These are phyloP conservation scores for Rhizopogon vesiculosus DNA, from an alignment of 768 basidiomycete genomes.

Conservation along the genomic window DNA sequence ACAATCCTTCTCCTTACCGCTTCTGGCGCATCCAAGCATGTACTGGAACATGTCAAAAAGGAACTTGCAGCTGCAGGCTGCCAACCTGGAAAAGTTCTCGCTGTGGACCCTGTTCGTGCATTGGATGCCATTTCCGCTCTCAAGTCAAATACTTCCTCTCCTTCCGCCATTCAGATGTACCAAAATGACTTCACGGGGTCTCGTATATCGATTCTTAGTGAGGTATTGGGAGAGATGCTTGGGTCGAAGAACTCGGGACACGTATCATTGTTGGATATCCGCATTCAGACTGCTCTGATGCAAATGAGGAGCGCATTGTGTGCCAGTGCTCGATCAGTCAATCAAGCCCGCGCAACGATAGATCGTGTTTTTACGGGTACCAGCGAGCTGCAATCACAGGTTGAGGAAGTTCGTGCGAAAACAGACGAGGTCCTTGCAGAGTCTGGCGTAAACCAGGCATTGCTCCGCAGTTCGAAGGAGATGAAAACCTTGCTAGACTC, in stretches of 20 bases:
- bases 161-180: constrained; percentile 55
- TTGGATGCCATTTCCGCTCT: constrained; percentile 47
- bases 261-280: constrained; percentile 21
- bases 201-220: constrained; percentile 45
- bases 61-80: constrained; percentile 17
- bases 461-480: constrained; percentile 23
- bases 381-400: constrained; percentile 30
- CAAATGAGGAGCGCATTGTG: constrained; percentile 37
- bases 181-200: constrained; percentile 61
- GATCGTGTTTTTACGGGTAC: constrained; percentile 31
- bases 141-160: constrained; percentile 38
- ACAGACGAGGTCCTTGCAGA: constrained; percentile 36
- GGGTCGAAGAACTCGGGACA: not conserved
- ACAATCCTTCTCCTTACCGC: constrained; percentile 41
- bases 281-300: constrained; percentile 31
- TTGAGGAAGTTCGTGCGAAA: constrained; percentile 36
- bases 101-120: constrained; percentile 58
- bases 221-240: constrained; percentile 28
- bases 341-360: constrained; percentile 25
- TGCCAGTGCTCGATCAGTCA: constrained; percentile 30
- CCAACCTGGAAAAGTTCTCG: constrained; percentile 31
- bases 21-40: constrained; percentile 15
- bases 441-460: constrained; percentile 18
- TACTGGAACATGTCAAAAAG: constrained; percentile 14
- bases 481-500: constrained; percentile 26